Evolutionary conservation across 1,139 yeast genomes (phyloP).

Genomic region (Arxiozyma bovina): DNA sequence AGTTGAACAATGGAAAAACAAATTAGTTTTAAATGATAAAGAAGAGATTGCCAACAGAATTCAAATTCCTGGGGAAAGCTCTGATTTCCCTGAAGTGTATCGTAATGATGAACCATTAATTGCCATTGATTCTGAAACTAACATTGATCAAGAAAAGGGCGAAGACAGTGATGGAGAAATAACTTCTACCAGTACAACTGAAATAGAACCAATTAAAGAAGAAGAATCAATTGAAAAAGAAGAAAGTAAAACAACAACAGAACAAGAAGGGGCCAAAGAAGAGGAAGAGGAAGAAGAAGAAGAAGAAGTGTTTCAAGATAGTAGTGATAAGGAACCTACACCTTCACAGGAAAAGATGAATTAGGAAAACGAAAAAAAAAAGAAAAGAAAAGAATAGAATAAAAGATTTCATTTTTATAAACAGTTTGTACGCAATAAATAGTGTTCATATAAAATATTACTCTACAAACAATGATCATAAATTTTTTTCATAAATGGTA

Average conservation of each 20-base stretch:
- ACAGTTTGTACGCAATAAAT: neutral
- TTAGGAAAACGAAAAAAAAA: neutral
- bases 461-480: neutral
- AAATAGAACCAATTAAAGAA: conserved; percentile 14
- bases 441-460: neutral
- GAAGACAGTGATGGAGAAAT: conserved; percentile 6
- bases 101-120: conserved; percentile 31
- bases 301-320: conserved; percentile 4
- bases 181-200: conserved; percentile 13
- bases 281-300: conserved; percentile 1
- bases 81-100: conserved; percentile 21
- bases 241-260: neutral
- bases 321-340: conserved; percentile 4
- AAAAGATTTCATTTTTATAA: too few species aligned
- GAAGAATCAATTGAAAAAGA: neutral
- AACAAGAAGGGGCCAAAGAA: neutral
- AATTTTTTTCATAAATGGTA: neutral
- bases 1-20: conserved; percentile 58
- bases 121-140: conserved; percentile 23
- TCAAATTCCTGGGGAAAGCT: conserved; percentile 27
- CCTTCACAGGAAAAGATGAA: neutral
- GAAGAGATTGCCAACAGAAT: conserved; percentile 54
- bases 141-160: conserved; percentile 1
- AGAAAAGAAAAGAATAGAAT: neutral
- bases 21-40: conserved; percentile 46